A percentile compares a stretch with the other conserved stretches of the same genome.
Conservation (phyloP, 306 rosid genomes). For the Urtica urens region DNA sequence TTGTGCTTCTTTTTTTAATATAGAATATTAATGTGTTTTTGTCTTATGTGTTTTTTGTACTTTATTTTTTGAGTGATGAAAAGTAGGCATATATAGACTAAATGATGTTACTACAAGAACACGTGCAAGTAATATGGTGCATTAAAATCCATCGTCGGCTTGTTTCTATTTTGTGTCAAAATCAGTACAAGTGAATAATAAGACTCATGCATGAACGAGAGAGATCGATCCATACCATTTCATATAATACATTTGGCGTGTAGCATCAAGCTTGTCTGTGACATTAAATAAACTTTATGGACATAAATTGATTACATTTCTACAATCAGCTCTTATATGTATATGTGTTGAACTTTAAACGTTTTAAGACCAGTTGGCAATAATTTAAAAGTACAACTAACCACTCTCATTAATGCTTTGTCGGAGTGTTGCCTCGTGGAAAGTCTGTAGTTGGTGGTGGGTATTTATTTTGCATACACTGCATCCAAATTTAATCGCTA, state of each 20-base stretch:
- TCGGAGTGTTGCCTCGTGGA: constrained; percentile 8
- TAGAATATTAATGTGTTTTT: not conserved
- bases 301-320: not conserved
- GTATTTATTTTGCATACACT: not conserved
- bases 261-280: no score
- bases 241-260: not conserved
- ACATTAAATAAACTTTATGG: not conserved
- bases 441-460: constrained; percentile 1
- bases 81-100: constrained; percentile 28
- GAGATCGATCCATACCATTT: constrained; percentile 13
- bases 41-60: not conserved
- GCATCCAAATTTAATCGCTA: no score
- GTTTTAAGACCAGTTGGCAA: constrained; percentile 4
- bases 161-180: not conserved
- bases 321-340: not conserved
- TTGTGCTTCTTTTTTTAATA: not conserved
- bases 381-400: not conserved
- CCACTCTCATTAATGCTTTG: constrained; percentile 4
- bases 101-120: constrained; percentile 31
- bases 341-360: not conserved
- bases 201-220: constrained; percentile 8
- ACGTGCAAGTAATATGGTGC: constrained; percentile 53
- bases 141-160: constrained; percentile 33
- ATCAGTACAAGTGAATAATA: constrained; percentile 14
- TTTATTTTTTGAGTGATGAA: constrained; percentile 15